Base-by-base conservation (phyloP, 768 basidiomycete genomes). In the Cyclocybe cylindracea region DNA sequence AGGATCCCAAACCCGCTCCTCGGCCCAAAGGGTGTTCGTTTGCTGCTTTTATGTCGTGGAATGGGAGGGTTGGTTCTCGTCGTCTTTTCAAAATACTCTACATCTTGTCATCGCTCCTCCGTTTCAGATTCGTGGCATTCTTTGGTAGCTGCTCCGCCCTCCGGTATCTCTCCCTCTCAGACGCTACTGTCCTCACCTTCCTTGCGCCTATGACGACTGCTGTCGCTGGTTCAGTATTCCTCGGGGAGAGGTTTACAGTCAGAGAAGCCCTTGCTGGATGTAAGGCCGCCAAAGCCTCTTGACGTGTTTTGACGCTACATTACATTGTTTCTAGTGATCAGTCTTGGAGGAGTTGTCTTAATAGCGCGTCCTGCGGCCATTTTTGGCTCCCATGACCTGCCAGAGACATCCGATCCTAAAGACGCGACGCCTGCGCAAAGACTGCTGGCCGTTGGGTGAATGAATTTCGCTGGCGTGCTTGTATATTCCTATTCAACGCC, bases 361-460 rank as follows among this genome's bases (percentile, higher is more conserved):
- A 91, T 96, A 46, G 89, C 92, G 8, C 77, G 90, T 34, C 94
- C 93, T 0, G 70, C 77, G 0, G 82, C 84, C 49, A 58, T 96
- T 10, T 94, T 96, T 58, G 87, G 85, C 36, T 18, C 44, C 37
- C 40, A 55, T 48, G 16, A 10, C 43, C 9, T 45, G 18, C 10
- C 36, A 8, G 34, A 44, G 9, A 29, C 69, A 75, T 61, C 66
- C 36, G 38, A 45, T 16, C 39, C 48, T 1, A 63, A 64, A 7
- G 61, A 62, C 38, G 69, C 55, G 1, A 64, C 64, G 10, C 57
- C 71, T 7, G 50, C 65, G 8, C 64, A 77, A 49, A 63, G 91
- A 48, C 63, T 90, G 39, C 53, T 78, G 7, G 87, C 87, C 5
- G 56, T 57, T 39, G 52, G 56, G 56, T 48, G 11, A 7, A 41